These are phyloP conservation scores for Sporothrix globosa DNA, from an alignment of 2,329 filamentous ascomycete species.

Conservation along the genomic window DNA sequence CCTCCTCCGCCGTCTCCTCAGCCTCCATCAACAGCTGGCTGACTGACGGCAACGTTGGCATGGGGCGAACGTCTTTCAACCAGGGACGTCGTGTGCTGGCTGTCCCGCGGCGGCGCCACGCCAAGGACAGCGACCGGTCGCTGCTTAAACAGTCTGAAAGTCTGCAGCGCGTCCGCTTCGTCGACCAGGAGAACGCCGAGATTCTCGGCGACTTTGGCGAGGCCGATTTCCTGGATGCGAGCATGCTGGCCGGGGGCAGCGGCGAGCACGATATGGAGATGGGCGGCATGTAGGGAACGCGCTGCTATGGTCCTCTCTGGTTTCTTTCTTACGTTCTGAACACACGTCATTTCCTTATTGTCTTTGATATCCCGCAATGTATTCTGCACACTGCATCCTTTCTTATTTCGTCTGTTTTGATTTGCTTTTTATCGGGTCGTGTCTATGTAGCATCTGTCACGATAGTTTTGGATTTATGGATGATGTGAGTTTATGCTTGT, in stretches of 20 bases:
- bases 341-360: conserved; percentile 1
- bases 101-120: conserved; percentile 46
- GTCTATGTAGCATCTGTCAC: conserved; percentile 20
- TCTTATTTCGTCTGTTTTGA: conserved; percentile 1
- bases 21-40: conserved; percentile 41
- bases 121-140: conserved; percentile 32
- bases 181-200: conserved; percentile 54
- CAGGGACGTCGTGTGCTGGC: conserved; percentile 54
- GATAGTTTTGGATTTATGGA: background rate
- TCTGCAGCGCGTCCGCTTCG: conserved; percentile 37
- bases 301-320: background rate
- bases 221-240: conserved; percentile 64
- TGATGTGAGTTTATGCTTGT: background rate
- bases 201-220: conserved; percentile 67
- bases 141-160: conserved; percentile 32
- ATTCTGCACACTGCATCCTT: background rate
- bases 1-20: conserved; percentile 32
- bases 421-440: background rate
- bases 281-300: conserved; percentile 39
- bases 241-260: conserved; percentile 33
- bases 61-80: conserved; percentile 39
- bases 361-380: conserved; percentile 24
- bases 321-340: background rate
- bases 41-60: conserved; percentile 36
- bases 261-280: conserved; percentile 47